A percentile compares a stretch with the other conserved stretches of the same genome.
phyloP scores from a whole-genome alignment of 257 asterid genomes.

The Solanum commersonii region DNA sequence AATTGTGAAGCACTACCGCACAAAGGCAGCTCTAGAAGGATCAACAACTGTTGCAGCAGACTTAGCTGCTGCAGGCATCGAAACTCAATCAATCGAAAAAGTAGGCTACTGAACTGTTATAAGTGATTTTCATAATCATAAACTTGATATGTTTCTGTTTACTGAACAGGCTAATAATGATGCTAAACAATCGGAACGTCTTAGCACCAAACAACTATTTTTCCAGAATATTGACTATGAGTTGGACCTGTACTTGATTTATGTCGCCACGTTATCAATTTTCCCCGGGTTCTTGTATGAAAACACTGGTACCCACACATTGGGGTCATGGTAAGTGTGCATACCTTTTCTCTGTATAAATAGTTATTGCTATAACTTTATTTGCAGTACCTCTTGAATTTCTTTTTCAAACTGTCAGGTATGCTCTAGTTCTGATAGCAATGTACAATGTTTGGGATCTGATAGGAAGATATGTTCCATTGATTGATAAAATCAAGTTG shows the following conservation, averaged over 20 bases:
- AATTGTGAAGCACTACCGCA: conserved; percentile 26
- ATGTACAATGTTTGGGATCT: conserved; percentile 23
- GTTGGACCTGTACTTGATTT: conserved; percentile 66
- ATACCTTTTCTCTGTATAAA: neutral
- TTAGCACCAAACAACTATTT: conserved; percentile 47
- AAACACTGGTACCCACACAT: conserved; percentile 60
- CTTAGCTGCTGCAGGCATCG: conserved; percentile 71
- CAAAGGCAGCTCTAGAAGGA: conserved; percentile 56
- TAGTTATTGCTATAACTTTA: neutral
- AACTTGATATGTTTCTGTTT: neutral
- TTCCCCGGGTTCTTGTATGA: conserved; percentile 15
- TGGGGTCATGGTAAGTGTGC: conserved; percentile 64
- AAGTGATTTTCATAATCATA: neutral
- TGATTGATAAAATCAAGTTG: conserved; percentile 8
- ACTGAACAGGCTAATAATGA: conserved; percentile 11
- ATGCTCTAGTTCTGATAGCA: conserved; percentile 21
- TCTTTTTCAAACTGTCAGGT: conserved; percentile 10
- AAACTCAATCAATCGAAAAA: conserved; percentile 3
- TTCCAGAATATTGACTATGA: conserved; percentile 40
- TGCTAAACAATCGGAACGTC: conserved; percentile 18
- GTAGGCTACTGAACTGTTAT: neutral
- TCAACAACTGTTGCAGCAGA: conserved; percentile 74
- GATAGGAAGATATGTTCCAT: conserved; percentile 23
- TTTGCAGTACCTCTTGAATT: neutral
- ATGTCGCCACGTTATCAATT: conserved; percentile 8